Evolutionary conservation across 1,139 yeast species (phyloP).

Genomic region (Spathaspora jeffriesii): DNA sequence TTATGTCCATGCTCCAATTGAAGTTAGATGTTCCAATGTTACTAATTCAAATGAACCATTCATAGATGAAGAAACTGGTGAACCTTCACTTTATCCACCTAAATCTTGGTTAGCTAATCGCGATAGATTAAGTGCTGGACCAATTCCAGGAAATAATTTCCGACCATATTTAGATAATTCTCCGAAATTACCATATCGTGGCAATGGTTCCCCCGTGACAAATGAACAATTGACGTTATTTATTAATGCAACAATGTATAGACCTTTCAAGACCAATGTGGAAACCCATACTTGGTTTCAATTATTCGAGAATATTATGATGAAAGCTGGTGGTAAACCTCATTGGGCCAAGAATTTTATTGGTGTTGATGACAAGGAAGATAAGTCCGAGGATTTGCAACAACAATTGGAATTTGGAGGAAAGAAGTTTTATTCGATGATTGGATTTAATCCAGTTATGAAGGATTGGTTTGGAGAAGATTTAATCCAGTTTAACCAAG

Average conservation of each 20-base stretch:
- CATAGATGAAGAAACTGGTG: conserved; percentile 42
- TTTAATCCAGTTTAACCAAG: conserved; percentile 55
- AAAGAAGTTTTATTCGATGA: conserved; percentile 69
- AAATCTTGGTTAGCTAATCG: conserved; percentile 41
- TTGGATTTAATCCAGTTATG: conserved; percentile 73
- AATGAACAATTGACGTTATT: conserved; percentile 83
- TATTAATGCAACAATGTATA: conserved; percentile 92
- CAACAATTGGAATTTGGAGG: conserved; percentile 45
- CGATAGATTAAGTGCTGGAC: conserved; percentile 53
- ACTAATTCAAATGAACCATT: conserved; percentile 50
- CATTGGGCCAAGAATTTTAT: conserved; percentile 99
- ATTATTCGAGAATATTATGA: conserved; percentile 76
- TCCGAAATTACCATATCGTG: conserved; percentile 58
- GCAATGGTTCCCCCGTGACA: conserved; percentile 47
- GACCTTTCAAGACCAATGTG: conserved; percentile 81
- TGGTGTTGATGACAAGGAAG: conserved; percentile 46
- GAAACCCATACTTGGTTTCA: conserved; percentile 82
- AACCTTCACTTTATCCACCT: conserved; percentile 44
- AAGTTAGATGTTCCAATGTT: conserved; percentile 90
- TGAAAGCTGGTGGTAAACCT: conserved; percentile 86
- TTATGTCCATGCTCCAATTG: conserved; percentile 94
- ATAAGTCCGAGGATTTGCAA: conserved; percentile 33
- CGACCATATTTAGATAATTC: conserved; percentile 84
- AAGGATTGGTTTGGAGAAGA: conserved; percentile 82
- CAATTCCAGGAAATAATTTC: conserved; percentile 80